Percentiles rank a stretch among this genome's conserved stretches.
These are phyloP conservation scores for Bathelium albidoporum DNA, from an alignment of 495 filamentous ascomycete species.

Conservation along the genomic window DNA sequence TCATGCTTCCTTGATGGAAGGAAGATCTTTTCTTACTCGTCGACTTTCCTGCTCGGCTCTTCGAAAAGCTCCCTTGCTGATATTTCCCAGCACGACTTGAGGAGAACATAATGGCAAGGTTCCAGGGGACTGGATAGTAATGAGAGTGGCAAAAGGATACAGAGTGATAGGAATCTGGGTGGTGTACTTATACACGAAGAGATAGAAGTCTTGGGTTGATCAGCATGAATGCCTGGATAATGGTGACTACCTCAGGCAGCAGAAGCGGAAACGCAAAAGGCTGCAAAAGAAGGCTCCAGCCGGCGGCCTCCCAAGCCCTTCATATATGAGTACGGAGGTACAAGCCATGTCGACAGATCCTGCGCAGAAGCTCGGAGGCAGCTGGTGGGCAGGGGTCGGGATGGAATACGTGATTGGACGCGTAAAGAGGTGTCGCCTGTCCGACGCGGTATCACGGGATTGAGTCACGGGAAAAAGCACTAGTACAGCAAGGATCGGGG, in stretches of 20 bases:
- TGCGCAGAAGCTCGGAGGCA: background rate
- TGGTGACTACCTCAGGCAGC: background rate
- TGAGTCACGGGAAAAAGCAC: background rate
- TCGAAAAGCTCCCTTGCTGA: conserved; percentile 31
- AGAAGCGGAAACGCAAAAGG: background rate
- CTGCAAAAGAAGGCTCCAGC: conserved; percentile 3
- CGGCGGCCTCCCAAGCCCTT: background rate
- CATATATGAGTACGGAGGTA: background rate
- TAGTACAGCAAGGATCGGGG: background rate
- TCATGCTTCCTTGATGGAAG: conserved; percentile 11
- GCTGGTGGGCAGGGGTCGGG: background rate
- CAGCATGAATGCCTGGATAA: background rate
- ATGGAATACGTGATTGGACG: conserved; percentile 21
- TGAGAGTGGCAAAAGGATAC: background rate
- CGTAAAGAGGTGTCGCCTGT: conserved; percentile 16
- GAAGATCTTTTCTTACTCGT: conserved; percentile 22
- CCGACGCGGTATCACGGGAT: conserved; percentile 19
- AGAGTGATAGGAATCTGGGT: background rate
- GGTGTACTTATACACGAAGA: background rate
- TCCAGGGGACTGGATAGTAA: background rate
- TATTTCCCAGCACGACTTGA: conserved; percentile 23
- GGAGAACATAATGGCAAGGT: conserved; percentile 26
- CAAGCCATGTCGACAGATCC: conserved; percentile 1
- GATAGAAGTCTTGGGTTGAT: background rate
- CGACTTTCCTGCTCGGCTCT: conserved; percentile 28